phyloP scores from a whole-genome alignment of 2,329 filamentous ascomycete species.

The Mycogone perniciosa region DNA sequence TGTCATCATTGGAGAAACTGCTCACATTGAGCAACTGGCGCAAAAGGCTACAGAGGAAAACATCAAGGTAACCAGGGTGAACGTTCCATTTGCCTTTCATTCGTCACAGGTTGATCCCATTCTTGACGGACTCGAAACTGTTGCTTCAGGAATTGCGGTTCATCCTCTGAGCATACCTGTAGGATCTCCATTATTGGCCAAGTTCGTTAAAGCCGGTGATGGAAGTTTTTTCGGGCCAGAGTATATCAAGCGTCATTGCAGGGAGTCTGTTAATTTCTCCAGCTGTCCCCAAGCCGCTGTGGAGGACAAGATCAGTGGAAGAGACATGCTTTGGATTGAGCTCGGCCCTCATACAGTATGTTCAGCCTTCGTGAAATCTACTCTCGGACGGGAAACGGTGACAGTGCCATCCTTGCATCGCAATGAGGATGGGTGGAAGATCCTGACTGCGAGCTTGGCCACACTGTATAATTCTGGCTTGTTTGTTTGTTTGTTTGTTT shows the following conservation, averaged over 20 bases:
- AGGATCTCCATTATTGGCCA: conserved; percentile 57
- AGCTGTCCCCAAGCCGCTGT: not conserved
- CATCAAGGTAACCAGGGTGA: conserved; percentile 40
- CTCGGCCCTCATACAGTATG: conserved; percentile 3
- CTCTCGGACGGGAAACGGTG: not conserved
- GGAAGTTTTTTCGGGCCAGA: not conserved
- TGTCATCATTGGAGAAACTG: conserved; percentile 52
- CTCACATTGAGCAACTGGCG: conserved; percentile 40
- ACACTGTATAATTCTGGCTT: conserved; percentile 23
- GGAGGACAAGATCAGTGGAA: not conserved
- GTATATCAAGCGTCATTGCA: conserved; percentile 6
- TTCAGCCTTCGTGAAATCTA: conserved; percentile 1
- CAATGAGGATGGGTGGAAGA: conserved; percentile 8
- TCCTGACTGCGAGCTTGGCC: not conserved
- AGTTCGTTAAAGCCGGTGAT: conserved; percentile 40
- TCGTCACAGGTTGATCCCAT: conserved; percentile 49
- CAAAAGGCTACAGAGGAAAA: conserved; percentile 24
- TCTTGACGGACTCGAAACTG: conserved; percentile 49
- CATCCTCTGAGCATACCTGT: conserved; percentile 44
- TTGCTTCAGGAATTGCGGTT: conserved; percentile 35
- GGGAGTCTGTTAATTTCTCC: conserved; percentile 6
- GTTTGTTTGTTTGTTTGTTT: no score
- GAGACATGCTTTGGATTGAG: conserved; percentile 1
- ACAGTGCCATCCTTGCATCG: conserved; percentile 2
- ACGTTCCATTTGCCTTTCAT: conserved; percentile 49